phyloP scores from a whole-genome alignment of 805 yeast genomes.

The Candida boidinii region DNA sequence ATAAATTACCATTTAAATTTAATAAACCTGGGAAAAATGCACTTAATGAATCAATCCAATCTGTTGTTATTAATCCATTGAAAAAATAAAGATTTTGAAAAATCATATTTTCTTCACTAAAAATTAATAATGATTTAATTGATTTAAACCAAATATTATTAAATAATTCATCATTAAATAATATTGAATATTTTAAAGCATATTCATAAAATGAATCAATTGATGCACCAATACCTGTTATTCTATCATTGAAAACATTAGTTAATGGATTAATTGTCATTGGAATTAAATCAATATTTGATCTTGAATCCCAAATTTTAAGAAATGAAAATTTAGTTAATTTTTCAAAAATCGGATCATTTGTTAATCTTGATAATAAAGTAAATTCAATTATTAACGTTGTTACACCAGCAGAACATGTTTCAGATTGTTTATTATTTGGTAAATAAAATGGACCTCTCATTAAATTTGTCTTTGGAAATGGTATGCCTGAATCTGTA shows the following conservation, averaged over 20 bases:
- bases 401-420: constrained; percentile 84
- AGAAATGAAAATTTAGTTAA: constrained; percentile 55
- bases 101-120: constrained; percentile 22
- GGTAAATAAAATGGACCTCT: constrained; percentile 43
- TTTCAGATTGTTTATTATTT: constrained; percentile 41
- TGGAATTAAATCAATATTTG: constrained; percentile 59
- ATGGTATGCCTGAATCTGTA: constrained; percentile 58
- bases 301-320: constrained; percentile 61
- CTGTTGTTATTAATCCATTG: constrained; percentile 39
- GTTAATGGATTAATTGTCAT: constrained; percentile 51
- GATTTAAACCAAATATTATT: constrained; percentile 50
- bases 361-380: constrained; percentile 63
- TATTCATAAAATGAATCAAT: constrained; percentile 88
- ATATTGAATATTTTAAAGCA: constrained; percentile 65
- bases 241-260: constrained; percentile 41
- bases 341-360: constrained; percentile 61
- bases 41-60: constrained; percentile 80
- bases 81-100: constrained; percentile 47
- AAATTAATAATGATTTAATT: constrained; percentile 48
- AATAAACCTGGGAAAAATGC: constrained; percentile 88
- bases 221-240: constrained; percentile 85
- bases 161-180: constrained; percentile 55
- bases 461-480: constrained; percentile 67
- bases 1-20: constrained; percentile 67
- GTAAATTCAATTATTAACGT: constrained; percentile 78